These are phyloP conservation scores for Tillandsia leiboldiana DNA, from an alignment of 176 grass and related monocot species.

Conservation along the genomic window DNA sequence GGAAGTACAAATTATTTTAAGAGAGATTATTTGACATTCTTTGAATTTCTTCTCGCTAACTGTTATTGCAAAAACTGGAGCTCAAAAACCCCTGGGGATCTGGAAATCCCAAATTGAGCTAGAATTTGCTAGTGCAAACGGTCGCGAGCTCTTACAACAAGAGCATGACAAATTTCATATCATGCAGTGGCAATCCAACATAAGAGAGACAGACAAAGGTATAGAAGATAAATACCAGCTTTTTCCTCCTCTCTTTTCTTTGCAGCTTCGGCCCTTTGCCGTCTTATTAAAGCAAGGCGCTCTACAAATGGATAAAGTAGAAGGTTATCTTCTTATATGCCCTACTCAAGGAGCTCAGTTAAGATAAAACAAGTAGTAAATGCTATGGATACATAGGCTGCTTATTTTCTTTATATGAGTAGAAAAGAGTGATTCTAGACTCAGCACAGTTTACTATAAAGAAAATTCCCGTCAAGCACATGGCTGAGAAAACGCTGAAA, in stretches of 20 bases:
- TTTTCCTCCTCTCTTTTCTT: conserved; percentile 83
- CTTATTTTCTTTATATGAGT: too few relatives aligned
- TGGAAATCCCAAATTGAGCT: too few relatives aligned
- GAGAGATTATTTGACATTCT: too few relatives aligned
- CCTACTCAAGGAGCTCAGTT: not conserved
- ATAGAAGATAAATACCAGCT: conserved; percentile 38
- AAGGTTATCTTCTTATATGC: not conserved
- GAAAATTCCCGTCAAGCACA: not conserved
- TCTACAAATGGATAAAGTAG: conserved; percentile 34
- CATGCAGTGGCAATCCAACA: not conserved
- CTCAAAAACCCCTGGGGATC: too few relatives aligned
- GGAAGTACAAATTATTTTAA: too few relatives aligned
- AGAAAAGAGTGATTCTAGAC: too few relatives aligned
- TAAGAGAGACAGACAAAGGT: conserved; percentile 7
- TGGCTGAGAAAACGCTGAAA: not conserved
- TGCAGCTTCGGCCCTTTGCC: conserved; percentile 75
- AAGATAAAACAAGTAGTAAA: not conserved
- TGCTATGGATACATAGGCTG: not conserved
- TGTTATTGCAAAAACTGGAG: too few relatives aligned
- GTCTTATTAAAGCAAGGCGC: conserved; percentile 52
- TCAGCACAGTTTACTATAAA: too few relatives aligned
- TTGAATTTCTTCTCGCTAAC: too few relatives aligned
- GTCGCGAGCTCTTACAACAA: not conserved
- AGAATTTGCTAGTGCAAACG: too few relatives aligned
- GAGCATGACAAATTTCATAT: not conserved